Base-by-base conservation (phyloP, 768 basidiomycete genomes). In the Naganishia vaughanmartiniae region DNA sequence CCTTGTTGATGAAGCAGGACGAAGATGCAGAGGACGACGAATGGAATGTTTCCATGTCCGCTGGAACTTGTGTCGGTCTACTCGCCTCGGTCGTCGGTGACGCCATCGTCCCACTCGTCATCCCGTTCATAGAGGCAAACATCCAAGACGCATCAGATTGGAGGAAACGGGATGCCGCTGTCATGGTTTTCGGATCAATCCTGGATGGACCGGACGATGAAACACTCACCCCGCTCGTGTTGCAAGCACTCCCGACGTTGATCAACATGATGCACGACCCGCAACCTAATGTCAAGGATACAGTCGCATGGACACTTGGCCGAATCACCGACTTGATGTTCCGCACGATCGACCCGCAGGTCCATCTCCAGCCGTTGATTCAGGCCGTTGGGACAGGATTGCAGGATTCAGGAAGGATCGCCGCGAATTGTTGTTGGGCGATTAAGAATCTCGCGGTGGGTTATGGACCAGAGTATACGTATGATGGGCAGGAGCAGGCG, bases 21-120 rank as follows among this genome's bases (percentile, higher is more conserved):
- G 96, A 98, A 78, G 93, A 97, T 74, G 93, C 92, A 0, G 93
- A 95, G 54, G 95, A 97, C 74, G 96, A 97, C 75, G 96, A 99
- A 80, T 99, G 96, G 96, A 95, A 95, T 77, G 88, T 95, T 51
- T 89, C 93, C 19, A 97, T 97, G 95, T 92, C 95, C 24, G 94
- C 92, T 12, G 92, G 90, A 26, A 94, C 92, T 1, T 96, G 93
- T 81, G 85, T 99, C 65, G 84, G 87, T 26, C 88, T 93, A 65
- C 87, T 97, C 72, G 92, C 96, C 0, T 89, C 89, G 70, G 91
- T 93, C 33, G 92, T 97, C 14, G 86, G 90, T 67, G 95, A 99
- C 78, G 84, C 86, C 15, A 90, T 99, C 74, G 95, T 99, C 12
- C 88, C 90, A 0, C 89, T 89, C 9, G 91, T 97, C 65, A 94